phyloP scores from a whole-genome alignment of 2,329 filamentous ascomycete species.

The Ophiosphaerella herpotricha region DNA sequence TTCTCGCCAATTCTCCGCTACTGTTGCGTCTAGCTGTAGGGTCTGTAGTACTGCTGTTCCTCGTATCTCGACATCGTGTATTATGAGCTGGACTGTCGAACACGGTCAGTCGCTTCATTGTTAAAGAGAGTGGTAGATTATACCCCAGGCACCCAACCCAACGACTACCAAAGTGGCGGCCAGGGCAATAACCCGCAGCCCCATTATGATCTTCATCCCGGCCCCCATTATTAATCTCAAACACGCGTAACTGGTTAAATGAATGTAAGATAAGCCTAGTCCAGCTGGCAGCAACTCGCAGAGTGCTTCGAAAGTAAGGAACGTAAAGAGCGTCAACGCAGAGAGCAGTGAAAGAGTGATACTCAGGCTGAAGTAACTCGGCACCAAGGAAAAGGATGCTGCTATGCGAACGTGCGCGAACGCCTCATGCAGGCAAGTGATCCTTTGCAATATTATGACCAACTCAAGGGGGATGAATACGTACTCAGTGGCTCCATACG shows the following conservation, averaged over 20 bases:
- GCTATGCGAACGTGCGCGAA: slow-evolving; percentile 6
- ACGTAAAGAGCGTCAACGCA: slow-evolving; percentile 7
- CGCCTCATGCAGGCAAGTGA: slow-evolving; percentile 1
- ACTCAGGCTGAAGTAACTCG: slow-evolving; percentile 12
- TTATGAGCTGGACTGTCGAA: slow-evolving; percentile 17
- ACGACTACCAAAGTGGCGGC: slow-evolving; percentile 25
- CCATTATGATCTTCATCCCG: slow-evolving; percentile 16
- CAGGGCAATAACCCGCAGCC: slow-evolving; percentile 27
- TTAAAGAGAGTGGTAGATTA: not conserved
- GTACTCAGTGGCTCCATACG: slow-evolving; percentile 9
- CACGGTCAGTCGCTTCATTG: not conserved
- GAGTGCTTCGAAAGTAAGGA: slow-evolving; percentile 25
- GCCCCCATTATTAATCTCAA: slow-evolving; percentile 21
- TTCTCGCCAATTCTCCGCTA: slow-evolving; percentile 20
- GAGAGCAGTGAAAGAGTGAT: slow-evolving; percentile 9
- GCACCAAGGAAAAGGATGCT: slow-evolving; percentile 1
- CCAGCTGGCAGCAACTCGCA: slow-evolving; percentile 35
- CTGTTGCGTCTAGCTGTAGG: slow-evolving; percentile 8
- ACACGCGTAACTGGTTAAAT: slow-evolving; percentile 2
- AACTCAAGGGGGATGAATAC: slow-evolving; percentile 1
- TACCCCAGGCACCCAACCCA: slow-evolving; percentile 33
- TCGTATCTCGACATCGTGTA: slow-evolving; percentile 28
- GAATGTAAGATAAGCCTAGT: slow-evolving; percentile 19
- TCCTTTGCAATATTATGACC: slow-evolving; percentile 2
- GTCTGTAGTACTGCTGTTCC: slow-evolving; percentile 19